phyloP scores from a whole-genome alignment of 148 eudicot genomes.

The Spergularia bocconei region DNA sequence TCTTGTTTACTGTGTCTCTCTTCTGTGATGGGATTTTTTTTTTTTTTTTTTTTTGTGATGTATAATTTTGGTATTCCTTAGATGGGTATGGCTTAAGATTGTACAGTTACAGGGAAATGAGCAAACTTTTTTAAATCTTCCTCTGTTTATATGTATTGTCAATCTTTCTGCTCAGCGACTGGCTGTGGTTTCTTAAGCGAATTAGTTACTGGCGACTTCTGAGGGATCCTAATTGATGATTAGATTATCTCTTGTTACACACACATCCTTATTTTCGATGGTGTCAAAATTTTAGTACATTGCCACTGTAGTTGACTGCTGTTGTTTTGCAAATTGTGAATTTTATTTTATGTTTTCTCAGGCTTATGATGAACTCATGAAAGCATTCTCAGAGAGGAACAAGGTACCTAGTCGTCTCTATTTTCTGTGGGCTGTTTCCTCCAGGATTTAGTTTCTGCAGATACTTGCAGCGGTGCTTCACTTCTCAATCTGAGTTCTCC shows the following conservation, averaged over 20 bases:
- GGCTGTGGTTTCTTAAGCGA: not conserved
- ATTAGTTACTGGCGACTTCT: no score
- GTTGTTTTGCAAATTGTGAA: constrained; percentile 1
- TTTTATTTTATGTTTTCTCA: constrained; percentile 23
- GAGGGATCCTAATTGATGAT: not conserved
- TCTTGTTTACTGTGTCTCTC: no score
- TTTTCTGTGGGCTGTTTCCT: constrained; percentile 21
- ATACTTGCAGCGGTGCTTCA: not conserved
- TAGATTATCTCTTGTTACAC: not conserved
- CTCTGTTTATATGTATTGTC: not conserved
- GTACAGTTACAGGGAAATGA: not conserved
- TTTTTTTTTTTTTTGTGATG: no score
- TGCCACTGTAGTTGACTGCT: not conserved
- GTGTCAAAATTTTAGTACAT: not conserved
- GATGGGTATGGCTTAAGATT: not conserved
- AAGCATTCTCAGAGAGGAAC: constrained; percentile 90
- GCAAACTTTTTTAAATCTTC: not conserved
- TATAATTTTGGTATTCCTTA: not conserved
- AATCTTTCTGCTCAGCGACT: not conserved
- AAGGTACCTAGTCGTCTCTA: constrained; percentile 51
- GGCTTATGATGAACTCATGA: constrained; percentile 96
- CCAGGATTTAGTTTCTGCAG: not conserved
- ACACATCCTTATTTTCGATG: not conserved
- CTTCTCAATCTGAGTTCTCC: constrained; percentile 1
- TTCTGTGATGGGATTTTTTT: no score